Conservation (phyloP, 2,329 filamentous ascomycete genomes). For the Xylaria sp. region DNA sequence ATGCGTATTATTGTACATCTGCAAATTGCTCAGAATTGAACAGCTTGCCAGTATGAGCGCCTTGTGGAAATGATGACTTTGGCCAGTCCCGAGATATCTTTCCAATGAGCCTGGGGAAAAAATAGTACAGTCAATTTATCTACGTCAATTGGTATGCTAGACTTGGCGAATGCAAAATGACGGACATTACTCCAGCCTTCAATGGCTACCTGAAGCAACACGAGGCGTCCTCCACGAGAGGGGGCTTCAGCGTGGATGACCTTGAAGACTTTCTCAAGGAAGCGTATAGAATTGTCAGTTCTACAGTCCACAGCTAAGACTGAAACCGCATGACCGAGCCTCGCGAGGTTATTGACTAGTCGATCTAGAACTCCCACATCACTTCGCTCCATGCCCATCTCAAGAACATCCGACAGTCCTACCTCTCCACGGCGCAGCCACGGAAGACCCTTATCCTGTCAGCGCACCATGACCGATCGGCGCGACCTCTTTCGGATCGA, state of each 20-base stretch:
- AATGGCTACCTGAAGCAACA: conserved; percentile 69
- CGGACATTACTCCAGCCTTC: conserved; percentile 71
- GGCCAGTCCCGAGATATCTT: neutral
- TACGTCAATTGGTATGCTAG: neutral
- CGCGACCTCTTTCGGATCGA: conserved; percentile 71
- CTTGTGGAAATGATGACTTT: neutral
- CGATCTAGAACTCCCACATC: conserved; percentile 75
- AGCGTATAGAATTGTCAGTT: conserved; percentile 84
- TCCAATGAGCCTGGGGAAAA: neutral
- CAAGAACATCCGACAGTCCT: conserved; percentile 82
- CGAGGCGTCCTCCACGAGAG: conserved; percentile 55
- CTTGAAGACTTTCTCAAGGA: conserved; percentile 92
- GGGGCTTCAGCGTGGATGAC: conserved; percentile 52
- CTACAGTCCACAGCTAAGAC: neutral
- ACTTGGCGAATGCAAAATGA: conserved; percentile 45
- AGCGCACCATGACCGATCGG: conserved; percentile 50
- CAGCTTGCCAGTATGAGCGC: neutral
- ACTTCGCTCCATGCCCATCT: conserved; percentile 80
- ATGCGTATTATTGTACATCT: neutral
- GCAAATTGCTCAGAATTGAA: neutral
- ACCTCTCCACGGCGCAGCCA: conserved; percentile 80
- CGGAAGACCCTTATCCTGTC: conserved; percentile 59
- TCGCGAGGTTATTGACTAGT: conserved; percentile 22
- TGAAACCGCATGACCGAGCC: neutral
- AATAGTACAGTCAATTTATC: neutral